Base-by-base conservation (phyloP, 2,329 filamentous ascomycete genomes). In the Colletotrichum gloeosporioides region DNA sequence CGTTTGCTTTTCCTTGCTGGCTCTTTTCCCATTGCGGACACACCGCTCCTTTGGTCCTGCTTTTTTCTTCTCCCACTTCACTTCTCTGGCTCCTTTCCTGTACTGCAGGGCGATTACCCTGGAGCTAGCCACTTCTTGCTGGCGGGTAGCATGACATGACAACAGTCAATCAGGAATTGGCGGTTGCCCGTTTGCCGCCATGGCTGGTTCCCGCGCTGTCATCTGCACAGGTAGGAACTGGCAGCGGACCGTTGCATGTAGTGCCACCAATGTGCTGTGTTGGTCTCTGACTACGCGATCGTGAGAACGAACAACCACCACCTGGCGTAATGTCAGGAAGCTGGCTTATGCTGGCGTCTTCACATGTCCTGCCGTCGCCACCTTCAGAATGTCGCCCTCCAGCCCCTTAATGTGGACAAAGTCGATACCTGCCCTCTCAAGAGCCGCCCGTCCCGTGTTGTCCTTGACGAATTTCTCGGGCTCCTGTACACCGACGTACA, bases 401-500 rank as follows among this genome's bases (percentile, higher is more conserved):
- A 98, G 82, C 0, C 96, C 96, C 22, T 87, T 80, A 5, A 98
- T 90, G 83, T 94, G 91, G 57, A 95, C 86, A 78, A 96, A 95
- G 61, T 92, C 85, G 68, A 99, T 91, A 1, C 95, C 96, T 6
- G 92, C 93, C 62, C 91, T 90, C 79, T 93, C 90, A 72, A 99
- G 87, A 82, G 91, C 93, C 79, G 85, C 87, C 80, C 93, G 92
- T 9, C 96, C 96, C 74, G 93, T 90, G 78, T 98, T 99, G 76
- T 94, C 90, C 8, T 92, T 92, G 22, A 99, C 95, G 85, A 99
- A 99, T 36, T 92, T 98, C 80, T 95, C 94, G 0, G 97, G 97
- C 86, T 99, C 97, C 79, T 93, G 90, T 0, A 98, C 95, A 0
- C 97, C 97, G 32, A 98, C 93, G 79, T 96, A 98, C 6, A 99